Conservation (phyloP, 352 stramenopile genomes). For the Globisporangium paddicum region DNA sequence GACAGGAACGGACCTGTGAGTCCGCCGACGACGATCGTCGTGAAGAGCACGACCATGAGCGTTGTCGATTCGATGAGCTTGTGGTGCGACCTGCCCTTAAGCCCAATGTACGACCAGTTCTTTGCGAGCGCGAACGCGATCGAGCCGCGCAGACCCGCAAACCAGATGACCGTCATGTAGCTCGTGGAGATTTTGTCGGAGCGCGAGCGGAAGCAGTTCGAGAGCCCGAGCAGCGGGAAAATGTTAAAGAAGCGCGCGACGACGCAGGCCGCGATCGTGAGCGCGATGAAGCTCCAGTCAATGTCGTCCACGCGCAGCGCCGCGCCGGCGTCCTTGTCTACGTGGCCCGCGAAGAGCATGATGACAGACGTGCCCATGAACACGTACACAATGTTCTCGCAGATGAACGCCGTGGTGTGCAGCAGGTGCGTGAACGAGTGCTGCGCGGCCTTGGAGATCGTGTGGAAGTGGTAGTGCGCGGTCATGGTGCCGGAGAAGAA, state of each 20-base stretch:
- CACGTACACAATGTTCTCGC: conserved; percentile 81
- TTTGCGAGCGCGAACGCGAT: conserved; percentile 91
- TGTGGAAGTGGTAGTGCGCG: conserved; percentile 86
- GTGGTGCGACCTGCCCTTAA: conserved; percentile 60
- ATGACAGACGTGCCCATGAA: conserved; percentile 86
- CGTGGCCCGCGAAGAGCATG: conserved; percentile 74
- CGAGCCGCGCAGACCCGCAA: conserved; percentile 90
- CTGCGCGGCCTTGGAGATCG: conserved; percentile 73
- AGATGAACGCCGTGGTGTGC: conserved; percentile 78
- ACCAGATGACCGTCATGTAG: conserved; percentile 89
- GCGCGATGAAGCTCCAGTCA: conserved; percentile 70
- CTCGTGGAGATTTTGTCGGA: conserved; percentile 60
- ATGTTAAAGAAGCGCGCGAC: conserved; percentile 72
- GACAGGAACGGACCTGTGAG: conserved; percentile 68
- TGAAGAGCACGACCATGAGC: conserved; percentile 84
- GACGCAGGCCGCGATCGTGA: conserved; percentile 73
- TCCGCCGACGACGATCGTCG: conserved; percentile 75
- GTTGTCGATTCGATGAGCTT: conserved; percentile 86
- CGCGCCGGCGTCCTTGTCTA: conserved; percentile 48
- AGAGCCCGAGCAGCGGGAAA: conserved; percentile 69
- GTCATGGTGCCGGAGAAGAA: conserved; percentile 92
- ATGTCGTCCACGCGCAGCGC: conserved; percentile 73
- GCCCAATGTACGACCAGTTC: conserved; percentile 78
- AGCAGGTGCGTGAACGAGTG: conserved; percentile 82
- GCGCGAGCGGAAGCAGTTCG: conserved; percentile 54